Conservation (phyloP, 2,329 filamentous ascomycete species). For the Botrytis tulipae region DNA sequence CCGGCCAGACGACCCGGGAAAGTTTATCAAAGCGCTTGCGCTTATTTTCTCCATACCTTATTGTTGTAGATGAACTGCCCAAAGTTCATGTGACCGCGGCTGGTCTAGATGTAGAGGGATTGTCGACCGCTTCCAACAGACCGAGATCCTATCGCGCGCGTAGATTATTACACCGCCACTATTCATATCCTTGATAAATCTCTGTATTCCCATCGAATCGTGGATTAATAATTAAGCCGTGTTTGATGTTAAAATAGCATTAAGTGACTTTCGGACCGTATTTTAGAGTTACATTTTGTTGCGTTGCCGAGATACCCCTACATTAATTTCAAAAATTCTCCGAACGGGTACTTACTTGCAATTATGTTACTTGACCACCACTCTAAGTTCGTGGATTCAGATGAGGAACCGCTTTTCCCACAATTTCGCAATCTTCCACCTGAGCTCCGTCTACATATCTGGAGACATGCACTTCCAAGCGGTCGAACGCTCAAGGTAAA, state of each 20-base stretch:
- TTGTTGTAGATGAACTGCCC: not conserved
- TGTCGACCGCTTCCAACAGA: not conserved
- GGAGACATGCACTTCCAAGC: not conserved
- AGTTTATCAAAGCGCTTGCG: not conserved
- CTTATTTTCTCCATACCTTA: not conserved
- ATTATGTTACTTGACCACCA: not conserved
- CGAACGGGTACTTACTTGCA: not conserved
- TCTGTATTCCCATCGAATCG: not conserved
- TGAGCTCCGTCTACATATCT: constrained; percentile 3
- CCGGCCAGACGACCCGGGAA: not conserved
- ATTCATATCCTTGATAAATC: not conserved
- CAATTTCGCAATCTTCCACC: constrained; percentile 1
- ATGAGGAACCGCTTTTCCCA: not conserved
- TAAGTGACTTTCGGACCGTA: not conserved
- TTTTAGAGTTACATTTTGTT: not conserved
- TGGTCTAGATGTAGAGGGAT: not conserved
- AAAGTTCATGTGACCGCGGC: not conserved
- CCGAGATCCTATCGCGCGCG: not conserved
- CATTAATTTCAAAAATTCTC: not conserved
- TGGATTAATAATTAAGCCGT: not conserved
- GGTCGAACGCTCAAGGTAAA: constrained; percentile 3
- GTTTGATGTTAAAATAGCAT: not conserved
- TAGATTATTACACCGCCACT: not conserved
- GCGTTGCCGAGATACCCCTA: not conserved
- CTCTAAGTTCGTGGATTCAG: not conserved